Evolutionary conservation across 345 rosid species (phyloP).

Genomic region (Eucalyptus victrix): DNA sequence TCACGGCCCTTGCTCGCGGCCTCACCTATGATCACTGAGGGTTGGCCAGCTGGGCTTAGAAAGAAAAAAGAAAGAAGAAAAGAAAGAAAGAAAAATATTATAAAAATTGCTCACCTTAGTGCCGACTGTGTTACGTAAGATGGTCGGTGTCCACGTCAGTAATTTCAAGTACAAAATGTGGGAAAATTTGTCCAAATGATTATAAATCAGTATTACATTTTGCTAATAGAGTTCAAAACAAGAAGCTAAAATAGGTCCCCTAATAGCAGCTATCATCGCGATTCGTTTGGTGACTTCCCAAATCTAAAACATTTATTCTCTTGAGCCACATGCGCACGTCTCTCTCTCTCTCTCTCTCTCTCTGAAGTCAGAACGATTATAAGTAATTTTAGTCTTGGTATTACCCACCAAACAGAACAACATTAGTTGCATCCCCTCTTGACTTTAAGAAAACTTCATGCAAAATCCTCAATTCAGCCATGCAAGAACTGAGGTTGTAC

Average conservation of each 20-base stretch:
- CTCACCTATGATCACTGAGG: too few species aligned
- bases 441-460: slow-evolving; percentile 14
- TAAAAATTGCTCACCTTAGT: too few species aligned
- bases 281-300: slow-evolving; percentile 2
- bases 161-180: too few species aligned
- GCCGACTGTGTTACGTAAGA: accelerated
- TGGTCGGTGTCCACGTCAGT: accelerated
- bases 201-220: too few species aligned
- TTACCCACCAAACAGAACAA: slow-evolving; percentile 38
- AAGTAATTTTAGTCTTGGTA: neutral
- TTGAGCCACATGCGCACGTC: neutral
- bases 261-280: neutral
- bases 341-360: neutral
- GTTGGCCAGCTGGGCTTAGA: accelerated
- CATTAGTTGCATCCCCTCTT: slow-evolving; percentile 64
- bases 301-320: neutral
- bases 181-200: too few species aligned
- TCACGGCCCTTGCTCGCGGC: too few species aligned
- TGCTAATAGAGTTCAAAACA: neutral
- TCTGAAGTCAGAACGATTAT: neutral
- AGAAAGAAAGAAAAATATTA: too few species aligned
- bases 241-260: neutral
- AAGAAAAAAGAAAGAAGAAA: too few species aligned
- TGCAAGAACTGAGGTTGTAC: neutral
- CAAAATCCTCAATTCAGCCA: neutral